Conservation (phyloP, 2,329 filamentous ascomycete genomes). For the Knoxdaviesia capensis region DNA sequence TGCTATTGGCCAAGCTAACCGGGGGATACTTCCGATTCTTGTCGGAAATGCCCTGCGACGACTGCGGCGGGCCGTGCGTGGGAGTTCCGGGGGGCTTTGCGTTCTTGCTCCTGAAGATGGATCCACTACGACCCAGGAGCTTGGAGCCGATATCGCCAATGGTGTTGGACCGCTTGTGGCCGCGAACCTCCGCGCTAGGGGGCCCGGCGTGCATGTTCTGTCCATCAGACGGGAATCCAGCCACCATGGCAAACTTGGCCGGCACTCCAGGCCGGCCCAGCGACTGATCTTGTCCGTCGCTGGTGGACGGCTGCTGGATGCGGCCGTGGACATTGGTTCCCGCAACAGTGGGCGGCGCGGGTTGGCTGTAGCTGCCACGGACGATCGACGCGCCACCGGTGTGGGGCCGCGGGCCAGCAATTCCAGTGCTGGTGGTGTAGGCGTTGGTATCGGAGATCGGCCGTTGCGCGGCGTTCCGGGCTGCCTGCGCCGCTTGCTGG, state of each 20-base stretch:
- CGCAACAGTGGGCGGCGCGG: conserved; percentile 68
- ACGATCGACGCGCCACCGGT: conserved; percentile 45
- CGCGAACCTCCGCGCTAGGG: conserved; percentile 18
- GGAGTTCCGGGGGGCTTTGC: conserved; percentile 27
- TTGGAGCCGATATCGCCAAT: conserved; percentile 69
- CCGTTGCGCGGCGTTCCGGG: not conserved
- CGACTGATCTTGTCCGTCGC: conserved; percentile 48
- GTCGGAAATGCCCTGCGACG: conserved; percentile 12
- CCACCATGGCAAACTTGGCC: conserved; percentile 35
- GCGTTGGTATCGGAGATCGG: conserved; percentile 23
- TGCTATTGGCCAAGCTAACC: conserved; percentile 60
- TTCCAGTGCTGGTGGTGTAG: conserved; percentile 12
- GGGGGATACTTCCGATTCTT: conserved; percentile 64
- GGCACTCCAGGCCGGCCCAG: conserved; percentile 41
- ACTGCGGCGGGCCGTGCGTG: conserved; percentile 12
- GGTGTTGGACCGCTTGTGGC: conserved; percentile 52
- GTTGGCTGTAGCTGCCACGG: conserved; percentile 63
- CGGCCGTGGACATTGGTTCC: conserved; percentile 77
- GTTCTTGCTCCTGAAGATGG: conserved; percentile 48
- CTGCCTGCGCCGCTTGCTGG: too few relatives aligned
- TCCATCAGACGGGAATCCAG: conserved; percentile 36
- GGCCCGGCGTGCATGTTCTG: conserved; percentile 11
- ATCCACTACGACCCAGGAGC: conserved; percentile 66
- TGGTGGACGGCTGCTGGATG: conserved; percentile 52
- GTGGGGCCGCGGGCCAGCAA: conserved; percentile 32